Conservation (phyloP, 2,329 filamentous ascomycete genomes). For the Dactylellina drechsleri region DNA sequence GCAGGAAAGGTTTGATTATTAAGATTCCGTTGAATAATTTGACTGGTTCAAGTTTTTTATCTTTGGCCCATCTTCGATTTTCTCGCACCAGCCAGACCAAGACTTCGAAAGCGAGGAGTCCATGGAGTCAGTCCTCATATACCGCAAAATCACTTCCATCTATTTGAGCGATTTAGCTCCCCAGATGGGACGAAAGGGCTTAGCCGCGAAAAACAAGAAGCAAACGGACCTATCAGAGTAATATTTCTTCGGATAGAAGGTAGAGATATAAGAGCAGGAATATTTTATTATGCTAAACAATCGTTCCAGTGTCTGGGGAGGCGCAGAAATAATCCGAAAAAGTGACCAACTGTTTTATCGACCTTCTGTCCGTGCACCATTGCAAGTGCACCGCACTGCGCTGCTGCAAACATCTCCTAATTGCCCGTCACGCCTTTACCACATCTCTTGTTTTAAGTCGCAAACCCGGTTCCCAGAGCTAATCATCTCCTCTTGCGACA, state of each 20-base stretch:
- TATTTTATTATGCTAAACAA: conserved; percentile 38
- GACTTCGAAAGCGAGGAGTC: conserved; percentile 12
- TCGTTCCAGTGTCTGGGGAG: conserved; percentile 34
- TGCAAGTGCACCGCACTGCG: conserved; percentile 12
- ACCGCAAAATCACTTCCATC: conserved; percentile 22
- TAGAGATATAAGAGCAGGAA: conserved; percentile 25
- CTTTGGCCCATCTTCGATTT: conserved; percentile 16
- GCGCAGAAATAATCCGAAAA: conserved; percentile 51
- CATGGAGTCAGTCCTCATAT: conserved; percentile 13
- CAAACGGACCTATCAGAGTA: conserved; percentile 37
- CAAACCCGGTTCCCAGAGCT: not conserved
- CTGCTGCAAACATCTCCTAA: conserved; percentile 24
- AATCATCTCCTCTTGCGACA: conserved; percentile 23
- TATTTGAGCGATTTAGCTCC: conserved; percentile 47
- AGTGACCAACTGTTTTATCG: conserved; percentile 43
- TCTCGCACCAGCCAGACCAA: conserved; percentile 39
- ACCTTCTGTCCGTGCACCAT: conserved; percentile 38
- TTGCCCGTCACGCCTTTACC: conserved; percentile 31
- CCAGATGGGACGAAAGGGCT: conserved; percentile 52
- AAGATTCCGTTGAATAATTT: conserved; percentile 25
- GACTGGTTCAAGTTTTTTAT: conserved; percentile 29
- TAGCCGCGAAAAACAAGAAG: conserved; percentile 47
- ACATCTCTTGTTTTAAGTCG: conserved; percentile 14
- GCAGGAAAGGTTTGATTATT: conserved; percentile 25
- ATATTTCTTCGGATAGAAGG: conserved; percentile 43